Evolutionary conservation across 2,329 filamentous ascomycete species (phyloP), one percentile per base, ranked within the genome.

Genomic region (Dactylellina leptospora): DNA sequence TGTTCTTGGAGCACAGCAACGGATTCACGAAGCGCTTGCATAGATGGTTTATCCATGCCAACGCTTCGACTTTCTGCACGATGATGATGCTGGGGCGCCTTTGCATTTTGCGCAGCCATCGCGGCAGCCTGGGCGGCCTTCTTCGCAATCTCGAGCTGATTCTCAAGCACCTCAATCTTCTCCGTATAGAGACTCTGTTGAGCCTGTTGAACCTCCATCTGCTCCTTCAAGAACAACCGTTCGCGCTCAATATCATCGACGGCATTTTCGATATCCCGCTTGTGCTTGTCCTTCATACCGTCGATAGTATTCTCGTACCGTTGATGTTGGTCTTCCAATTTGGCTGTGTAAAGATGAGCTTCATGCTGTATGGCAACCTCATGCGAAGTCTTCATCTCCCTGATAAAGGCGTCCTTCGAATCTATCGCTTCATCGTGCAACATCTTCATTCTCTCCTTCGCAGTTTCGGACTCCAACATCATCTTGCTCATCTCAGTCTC

Each of bases 1-100:
- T 99, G 95, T 80, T 97, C 93, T 81, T 99, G 95, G 23, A 99
- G 84, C 16, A 97, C 95, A 81, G 96, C 88, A 78, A 99, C 97
- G 0, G 93, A 96, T 80, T 99, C 95, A 27, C 95, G 90, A 28
- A 99, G 85, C 4, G 95, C 95, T 80, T 97, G 93, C 0, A 93
- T 91, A 1, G 93, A 97, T 66, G 97, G 91, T 83, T 90, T 96
- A 79, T 95, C 92, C 0, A 82, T 79, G 16, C 78, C 78, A 27
- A 78, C 76, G 50, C 78, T 78, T 75, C 79, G 81, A 25, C 80
- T 77, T 42, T 80, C 79, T 2, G 75, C 62, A 11, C 74, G 33
- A 5, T 74, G 58, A 27, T 56, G 61, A 40, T 58, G 60, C 6
- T 28, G 50, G 74, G 75, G 62, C 10, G 40, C 55, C 54, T 74